Conservation (phyloP, 352 stramenopile species). For the Chrysophaeum taylorii region DNA sequence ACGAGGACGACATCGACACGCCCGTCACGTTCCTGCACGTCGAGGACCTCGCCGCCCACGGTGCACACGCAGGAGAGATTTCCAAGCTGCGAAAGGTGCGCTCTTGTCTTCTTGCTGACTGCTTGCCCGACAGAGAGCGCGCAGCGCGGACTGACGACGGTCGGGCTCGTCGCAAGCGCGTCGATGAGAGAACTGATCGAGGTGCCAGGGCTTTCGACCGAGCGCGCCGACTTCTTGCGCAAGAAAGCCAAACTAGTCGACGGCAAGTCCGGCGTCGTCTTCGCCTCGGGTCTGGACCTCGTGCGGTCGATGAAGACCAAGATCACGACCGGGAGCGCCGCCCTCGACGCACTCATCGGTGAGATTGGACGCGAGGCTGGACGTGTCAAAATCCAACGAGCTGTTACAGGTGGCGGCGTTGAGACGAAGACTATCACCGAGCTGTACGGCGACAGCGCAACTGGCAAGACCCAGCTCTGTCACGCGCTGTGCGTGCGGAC, state of each 20-base stretch:
- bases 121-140: too few relatives aligned
- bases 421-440: too few relatives aligned
- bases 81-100: conserved; percentile 60
- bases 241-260: neutral
- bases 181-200: neutral
- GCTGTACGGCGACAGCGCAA: conserved; percentile 80
- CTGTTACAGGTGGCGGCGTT: too few relatives aligned
- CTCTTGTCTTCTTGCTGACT: too few relatives aligned
- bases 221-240: neutral
- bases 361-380: too few relatives aligned
- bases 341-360: conserved; percentile 66
- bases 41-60: conserved; percentile 55
- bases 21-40: conserved; percentile 54
- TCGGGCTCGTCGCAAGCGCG: conserved; percentile 31
- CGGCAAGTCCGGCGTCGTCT: neutral
- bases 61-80: conserved; percentile 61
- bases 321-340: conserved; percentile 30
- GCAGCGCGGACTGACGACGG: conserved; percentile 65
- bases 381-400: too few relatives aligned
- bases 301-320: neutral
- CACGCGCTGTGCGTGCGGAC: conserved; percentile 67
- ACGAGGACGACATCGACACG: conserved; percentile 47
- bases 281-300: neutral
- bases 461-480: conserved; percentile 83
- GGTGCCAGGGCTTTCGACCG: neutral